phyloP scores from a whole-genome alignment of 495 filamentous ascomycete genomes.

The Penicilliopsis zonata region DNA sequence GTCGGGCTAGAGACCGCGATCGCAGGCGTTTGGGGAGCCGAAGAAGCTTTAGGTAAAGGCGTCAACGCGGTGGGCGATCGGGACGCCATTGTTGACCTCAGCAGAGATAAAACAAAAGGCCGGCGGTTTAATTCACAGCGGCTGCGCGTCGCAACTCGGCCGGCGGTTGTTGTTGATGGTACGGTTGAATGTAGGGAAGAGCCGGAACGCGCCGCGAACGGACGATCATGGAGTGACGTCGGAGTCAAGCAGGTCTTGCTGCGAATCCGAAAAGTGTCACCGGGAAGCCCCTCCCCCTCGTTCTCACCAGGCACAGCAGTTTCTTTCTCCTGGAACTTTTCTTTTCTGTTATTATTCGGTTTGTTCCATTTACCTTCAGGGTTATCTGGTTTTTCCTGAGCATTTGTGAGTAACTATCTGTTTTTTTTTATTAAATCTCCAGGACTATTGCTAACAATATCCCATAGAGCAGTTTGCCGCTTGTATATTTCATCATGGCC shows the following conservation, averaged over 20 bases:
- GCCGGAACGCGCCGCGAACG: slow-evolving; percentile 17
- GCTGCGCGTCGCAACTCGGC: slow-evolving; percentile 2
- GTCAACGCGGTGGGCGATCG: slow-evolving; percentile 26
- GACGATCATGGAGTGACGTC: slow-evolving; percentile 16
- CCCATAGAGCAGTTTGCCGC: no score
- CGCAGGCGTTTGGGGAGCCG: slow-evolving; percentile 28
- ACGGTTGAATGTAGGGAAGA: slow-evolving; percentile 26
- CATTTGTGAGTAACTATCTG: slow-evolving; percentile 11
- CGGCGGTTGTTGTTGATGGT: slow-evolving; percentile 9
- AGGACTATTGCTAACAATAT: no score
- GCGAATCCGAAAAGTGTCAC: slow-evolving; percentile 27
- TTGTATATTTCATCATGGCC: slow-evolving; percentile 42
- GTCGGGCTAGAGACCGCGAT: slow-evolving; percentile 31
- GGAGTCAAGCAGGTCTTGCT: slow-evolving; percentile 2
- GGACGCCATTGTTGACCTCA: slow-evolving; percentile 27
- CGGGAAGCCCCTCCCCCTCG: slow-evolving; percentile 26
- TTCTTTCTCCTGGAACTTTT: slow-evolving; percentile 7
- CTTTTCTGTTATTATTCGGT: no score
- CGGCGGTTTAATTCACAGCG: background rate
- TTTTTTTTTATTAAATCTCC: no score
- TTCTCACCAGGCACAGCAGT: slow-evolving; percentile 16
- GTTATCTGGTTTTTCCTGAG: slow-evolving; percentile 2
- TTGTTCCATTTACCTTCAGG: no score
- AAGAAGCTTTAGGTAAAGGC: slow-evolving; percentile 26
- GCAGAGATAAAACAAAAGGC: no score